Conservation (phyloP, 495 filamentous ascomycete species). For the Xylaria grammica region DNA sequence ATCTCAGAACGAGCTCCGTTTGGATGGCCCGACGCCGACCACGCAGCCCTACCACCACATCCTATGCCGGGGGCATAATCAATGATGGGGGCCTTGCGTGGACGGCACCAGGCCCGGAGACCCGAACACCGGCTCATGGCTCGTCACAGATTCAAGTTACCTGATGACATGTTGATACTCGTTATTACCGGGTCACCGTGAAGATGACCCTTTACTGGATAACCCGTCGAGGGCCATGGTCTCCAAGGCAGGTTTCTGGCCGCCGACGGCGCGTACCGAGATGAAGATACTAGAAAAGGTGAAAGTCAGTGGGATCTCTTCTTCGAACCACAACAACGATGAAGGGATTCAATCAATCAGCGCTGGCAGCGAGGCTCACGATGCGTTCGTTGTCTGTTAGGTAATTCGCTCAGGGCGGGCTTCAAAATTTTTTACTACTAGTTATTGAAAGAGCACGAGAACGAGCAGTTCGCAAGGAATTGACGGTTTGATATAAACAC, state of each 20-base stretch:
- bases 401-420: not conserved
- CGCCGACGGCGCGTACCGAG: slow-evolving; percentile 37
- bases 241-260: slow-evolving; percentile 31
- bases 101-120: slow-evolving; percentile 29
- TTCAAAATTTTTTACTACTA: not conserved
- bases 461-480: not conserved
- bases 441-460: too few species aligned
- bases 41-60: slow-evolving; percentile 11
- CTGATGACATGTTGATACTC: slow-evolving; percentile 40
- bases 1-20: slow-evolving; percentile 70
- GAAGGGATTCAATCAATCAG: not conserved
- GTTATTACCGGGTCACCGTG: slow-evolving; percentile 27
- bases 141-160: slow-evolving; percentile 42
- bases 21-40: slow-evolving; percentile 26
- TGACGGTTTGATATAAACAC: not conserved
- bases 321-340: not conserved
- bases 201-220: slow-evolving; percentile 41
- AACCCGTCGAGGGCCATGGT: slow-evolving; percentile 39
- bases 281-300: slow-evolving; percentile 9
- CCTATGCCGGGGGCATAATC: not conserved
- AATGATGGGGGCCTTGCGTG: slow-evolving; percentile 21
- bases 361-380: slow-evolving; percentile 20
- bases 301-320: not conserved
- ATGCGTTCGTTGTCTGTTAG: not conserved
- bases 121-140: slow-evolving; percentile 45